Evolutionary conservation across 805 yeast genomes (phyloP).

Genomic region (Lachancea fermentati): DNA sequence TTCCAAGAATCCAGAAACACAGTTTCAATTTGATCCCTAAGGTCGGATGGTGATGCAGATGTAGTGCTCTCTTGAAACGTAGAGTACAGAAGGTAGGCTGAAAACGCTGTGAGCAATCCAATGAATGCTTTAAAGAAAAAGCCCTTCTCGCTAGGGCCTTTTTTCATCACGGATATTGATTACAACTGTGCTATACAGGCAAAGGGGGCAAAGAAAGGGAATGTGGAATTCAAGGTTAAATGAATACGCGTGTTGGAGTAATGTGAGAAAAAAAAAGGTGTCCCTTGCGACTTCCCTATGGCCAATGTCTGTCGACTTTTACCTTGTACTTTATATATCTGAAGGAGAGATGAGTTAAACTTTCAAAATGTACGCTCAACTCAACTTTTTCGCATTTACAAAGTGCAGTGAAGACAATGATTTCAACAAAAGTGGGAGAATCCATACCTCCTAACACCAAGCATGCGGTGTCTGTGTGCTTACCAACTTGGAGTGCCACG

Average conservation of each 20-base stretch:
- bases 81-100: background rate
- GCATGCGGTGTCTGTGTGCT: constrained; percentile 91
- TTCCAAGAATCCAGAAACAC: constrained; percentile 74
- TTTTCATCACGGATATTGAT: no score
- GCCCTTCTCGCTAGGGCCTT: no score
- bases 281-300: no score
- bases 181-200: no score
- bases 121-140: constrained; percentile 1
- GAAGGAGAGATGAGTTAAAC: no score
- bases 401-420: constrained; percentile 6
- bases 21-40: constrained; percentile 49
- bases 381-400: background rate
- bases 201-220: no score
- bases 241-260: no score
- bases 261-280: no score
- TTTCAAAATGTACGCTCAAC: no score
- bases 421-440: constrained; percentile 50
- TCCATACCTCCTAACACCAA: constrained; percentile 85
- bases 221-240: no score
- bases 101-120: constrained; percentile 6
- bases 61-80: background rate
- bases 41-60: background rate
- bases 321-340: no score
- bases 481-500: constrained; percentile 93
- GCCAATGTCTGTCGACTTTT: no score